phyloP scores from a whole-genome alignment of 805 yeast genomes.

The Cyberlindnera maritima region DNA sequence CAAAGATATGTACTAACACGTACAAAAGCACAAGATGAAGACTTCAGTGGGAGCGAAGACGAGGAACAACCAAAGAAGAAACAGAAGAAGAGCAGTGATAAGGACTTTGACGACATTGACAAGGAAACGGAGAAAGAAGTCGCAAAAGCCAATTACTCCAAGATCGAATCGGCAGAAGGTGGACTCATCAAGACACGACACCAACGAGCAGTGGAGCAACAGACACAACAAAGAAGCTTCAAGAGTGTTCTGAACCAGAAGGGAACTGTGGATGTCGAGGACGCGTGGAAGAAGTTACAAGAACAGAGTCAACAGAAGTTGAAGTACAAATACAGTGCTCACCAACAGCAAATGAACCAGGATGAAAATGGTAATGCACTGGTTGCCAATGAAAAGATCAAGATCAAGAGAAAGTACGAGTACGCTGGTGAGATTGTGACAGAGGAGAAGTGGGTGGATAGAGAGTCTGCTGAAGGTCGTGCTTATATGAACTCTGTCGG shows the following conservation, averaged over 20 bases:
- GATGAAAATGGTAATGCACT: slow-evolving; percentile 9
- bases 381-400: slow-evolving; percentile 45
- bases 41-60: slow-evolving; percentile 24
- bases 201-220: slow-evolving; percentile 48
- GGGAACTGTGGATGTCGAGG: slow-evolving; percentile 42
- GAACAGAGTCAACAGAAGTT: slow-evolving; percentile 29
- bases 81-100: slow-evolving; percentile 23
- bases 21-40: slow-evolving; percentile 14
- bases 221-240: slow-evolving; percentile 26
- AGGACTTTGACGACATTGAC: slow-evolving; percentile 35
- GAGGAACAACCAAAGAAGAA: slow-evolving; percentile 17
- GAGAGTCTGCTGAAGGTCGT: slow-evolving; percentile 80
- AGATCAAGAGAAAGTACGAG: slow-evolving; percentile 73
- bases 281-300: slow-evolving; percentile 56
- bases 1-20: neutral
- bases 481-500: slow-evolving; percentile 66
- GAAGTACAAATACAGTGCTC: slow-evolving; percentile 20
- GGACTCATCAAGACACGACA: slow-evolving; percentile 70
- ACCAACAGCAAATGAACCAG: slow-evolving; percentile 7
- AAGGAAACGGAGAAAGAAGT: slow-evolving; percentile 34
- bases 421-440: slow-evolving; percentile 85
- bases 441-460: slow-evolving; percentile 76
- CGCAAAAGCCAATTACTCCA: slow-evolving; percentile 38
- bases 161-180: slow-evolving; percentile 54
- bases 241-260: slow-evolving; percentile 12